Percentiles rank a stretch among this genome's conserved stretches.
Evolutionary conservation across 495 filamentous ascomycete species (phyloP).

Genomic region (Xylaria flabelliformis): DNA sequence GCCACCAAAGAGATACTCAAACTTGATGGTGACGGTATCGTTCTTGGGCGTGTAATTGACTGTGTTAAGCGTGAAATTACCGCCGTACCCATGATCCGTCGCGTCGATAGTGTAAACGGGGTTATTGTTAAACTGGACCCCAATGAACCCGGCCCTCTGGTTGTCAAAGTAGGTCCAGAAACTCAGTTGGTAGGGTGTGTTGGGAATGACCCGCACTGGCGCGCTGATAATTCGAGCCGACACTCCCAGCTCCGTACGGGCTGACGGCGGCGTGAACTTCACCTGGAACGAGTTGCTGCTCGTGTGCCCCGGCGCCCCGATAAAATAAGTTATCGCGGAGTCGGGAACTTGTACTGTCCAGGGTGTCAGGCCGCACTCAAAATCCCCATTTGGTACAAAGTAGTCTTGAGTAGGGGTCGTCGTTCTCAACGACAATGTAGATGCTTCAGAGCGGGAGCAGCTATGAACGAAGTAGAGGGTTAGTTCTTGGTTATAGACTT

Average conservation of each 20-base stretch:
- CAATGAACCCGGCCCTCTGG: neutral
- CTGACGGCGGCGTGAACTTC: neutral
- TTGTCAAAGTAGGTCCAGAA: slow-evolving; percentile 18
- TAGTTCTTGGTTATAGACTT: neutral
- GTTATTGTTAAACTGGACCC: neutral
- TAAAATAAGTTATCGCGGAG: slow-evolving; percentile 15
- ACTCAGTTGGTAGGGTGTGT: neutral
- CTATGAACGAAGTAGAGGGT: neutral
- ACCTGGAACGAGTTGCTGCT: slow-evolving; percentile 20
- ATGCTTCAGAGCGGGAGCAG: neutral
- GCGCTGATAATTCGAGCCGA: slow-evolving; percentile 6
- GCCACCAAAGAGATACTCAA: slow-evolving; percentile 9
- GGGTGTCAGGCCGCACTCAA: slow-evolving; percentile 32
- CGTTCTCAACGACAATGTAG: slow-evolving; percentile 15
- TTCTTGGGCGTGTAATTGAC: slow-evolving; percentile 11
- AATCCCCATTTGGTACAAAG: slow-evolving; percentile 33
- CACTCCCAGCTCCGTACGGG: neutral
- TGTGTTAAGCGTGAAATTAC: slow-evolving; percentile 11
- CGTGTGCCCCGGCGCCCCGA: neutral
- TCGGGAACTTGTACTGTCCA: slow-evolving; percentile 35
- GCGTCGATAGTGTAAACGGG: slow-evolving; percentile 52
- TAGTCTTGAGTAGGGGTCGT: slow-evolving; percentile 25
- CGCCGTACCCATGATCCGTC: slow-evolving; percentile 2
- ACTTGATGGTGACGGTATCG: slow-evolving; percentile 22
- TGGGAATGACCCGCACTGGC: neutral